Conservation (phyloP, 495 filamentous ascomycete genomes). For the Trichoderma virens region DNA sequence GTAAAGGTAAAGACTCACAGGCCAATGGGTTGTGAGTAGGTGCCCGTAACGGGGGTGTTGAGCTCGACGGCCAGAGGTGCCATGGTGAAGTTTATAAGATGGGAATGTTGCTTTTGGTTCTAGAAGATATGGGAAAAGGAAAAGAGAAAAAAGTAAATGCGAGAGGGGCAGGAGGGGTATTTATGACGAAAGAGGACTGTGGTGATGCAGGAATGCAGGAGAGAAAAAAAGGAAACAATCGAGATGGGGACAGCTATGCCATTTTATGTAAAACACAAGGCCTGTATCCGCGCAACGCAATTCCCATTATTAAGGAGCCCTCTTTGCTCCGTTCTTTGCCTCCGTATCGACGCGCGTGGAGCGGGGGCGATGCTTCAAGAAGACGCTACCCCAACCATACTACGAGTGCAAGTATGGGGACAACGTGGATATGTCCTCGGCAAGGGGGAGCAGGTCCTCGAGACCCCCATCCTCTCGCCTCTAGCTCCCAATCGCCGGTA, state of each 20-base stretch:
- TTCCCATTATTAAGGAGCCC: neutral
- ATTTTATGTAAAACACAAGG: neutral
- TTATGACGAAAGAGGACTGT: neutral
- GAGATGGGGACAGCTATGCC: neutral
- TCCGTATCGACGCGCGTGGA: neutral
- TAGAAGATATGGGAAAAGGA: neutral
- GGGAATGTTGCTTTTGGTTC: too few relatives aligned
- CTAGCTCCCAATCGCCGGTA: neutral
- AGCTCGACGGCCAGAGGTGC: constrained; percentile 36
- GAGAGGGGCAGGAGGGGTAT: constrained; percentile 7
- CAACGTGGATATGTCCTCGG: neutral
- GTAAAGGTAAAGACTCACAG: constrained; percentile 53
- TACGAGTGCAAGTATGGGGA: neutral
- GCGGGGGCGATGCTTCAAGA: constrained; percentile 2
- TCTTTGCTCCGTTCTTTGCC: neutral
- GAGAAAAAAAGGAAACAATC: neutral
- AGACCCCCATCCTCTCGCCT: neutral
- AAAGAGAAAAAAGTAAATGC: neutral
- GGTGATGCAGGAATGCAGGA: neutral
- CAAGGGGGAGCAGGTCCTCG: neutral
- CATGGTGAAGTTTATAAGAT: constrained; percentile 4
- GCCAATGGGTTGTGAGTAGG: constrained; percentile 79
- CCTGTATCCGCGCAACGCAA: neutral
- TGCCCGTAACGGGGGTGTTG: constrained; percentile 60
- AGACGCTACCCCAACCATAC: neutral